Base-by-base conservation (phyloP, 139 green algal genomes). In the Coelastrella sp. region DNA sequence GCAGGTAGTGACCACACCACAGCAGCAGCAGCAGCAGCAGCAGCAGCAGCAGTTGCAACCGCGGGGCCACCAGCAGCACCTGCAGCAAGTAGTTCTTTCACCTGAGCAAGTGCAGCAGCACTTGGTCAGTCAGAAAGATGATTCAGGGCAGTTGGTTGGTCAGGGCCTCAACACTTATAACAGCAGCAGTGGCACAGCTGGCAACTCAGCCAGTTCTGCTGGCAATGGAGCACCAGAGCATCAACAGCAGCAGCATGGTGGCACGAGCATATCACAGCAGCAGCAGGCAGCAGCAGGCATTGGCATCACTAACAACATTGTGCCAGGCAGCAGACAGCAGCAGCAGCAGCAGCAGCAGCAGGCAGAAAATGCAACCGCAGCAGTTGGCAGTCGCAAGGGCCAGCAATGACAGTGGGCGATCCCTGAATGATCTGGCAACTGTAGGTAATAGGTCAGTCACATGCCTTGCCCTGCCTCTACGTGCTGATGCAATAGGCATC, bases 281-380 rank as follows among this genome's bases (percentile, higher is more conserved):
- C 73, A 81, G 73, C 73, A 72, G 27, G 27, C 63, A 30, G 67
- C 67, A 32, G 72, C 72, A 32, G 72, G 9, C 30, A 43, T 17
- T 72, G 68, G 69, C 35, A 35, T 81, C 9, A 67, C 51, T n/a
- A 82, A 51, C 35, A 82, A 82, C 53, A 71, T 82, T 19, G 75
- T 82, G 53, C 75, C 53, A 38, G 75, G 75, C 34, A 82, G 75
- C 41, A 59, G 67, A 53, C 69, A 76, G 67, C 67, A 43, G 63
- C 63, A 73, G 63, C 34, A 73, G 64, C 64, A 76, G 35, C 73
- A 67, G 73, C 73, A 79, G 15, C 50, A 57, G 53, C 53, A 59
- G 53, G 32, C 53, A 82, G 75, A 40, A 3, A 40, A n/a, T 25
- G 53, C 75, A 38, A 38, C 73, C 32, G 73, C 73, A 51, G 73